A percentile compares a stretch with the other conserved stretches of the same genome.
Evolutionary conservation across 306 rosid genomes (phyloP).

Genomic region (Sphenostylis stenocarpa): DNA sequence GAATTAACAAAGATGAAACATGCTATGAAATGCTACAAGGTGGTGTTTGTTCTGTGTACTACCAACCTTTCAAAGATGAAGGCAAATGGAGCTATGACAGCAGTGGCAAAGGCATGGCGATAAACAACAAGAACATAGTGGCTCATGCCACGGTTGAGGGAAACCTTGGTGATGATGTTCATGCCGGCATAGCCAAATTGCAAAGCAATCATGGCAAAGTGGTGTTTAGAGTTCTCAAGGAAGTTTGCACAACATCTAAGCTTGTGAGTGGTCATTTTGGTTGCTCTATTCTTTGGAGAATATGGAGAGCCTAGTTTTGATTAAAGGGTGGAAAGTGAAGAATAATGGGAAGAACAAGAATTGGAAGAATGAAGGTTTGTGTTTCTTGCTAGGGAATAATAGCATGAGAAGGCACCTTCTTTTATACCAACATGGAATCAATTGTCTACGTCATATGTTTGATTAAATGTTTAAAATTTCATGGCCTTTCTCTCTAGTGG

Average conservation of each 20-base stretch:
- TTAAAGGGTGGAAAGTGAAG: neutral
- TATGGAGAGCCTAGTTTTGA: neutral
- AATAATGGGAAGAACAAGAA: neutral
- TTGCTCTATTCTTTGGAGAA: neutral
- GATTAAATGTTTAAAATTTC: neutral
- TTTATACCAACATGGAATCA: slow-evolving; percentile 10
- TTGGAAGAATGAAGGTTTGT: neutral
- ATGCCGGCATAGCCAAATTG: slow-evolving; percentile 92
- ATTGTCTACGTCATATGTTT: neutral
- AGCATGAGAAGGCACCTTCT: neutral
- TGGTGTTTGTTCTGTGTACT: neutral
- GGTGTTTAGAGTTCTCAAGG: slow-evolving; percentile 60
- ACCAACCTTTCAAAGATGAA: slow-evolving; percentile 71
- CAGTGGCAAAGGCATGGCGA: slow-evolving; percentile 86
- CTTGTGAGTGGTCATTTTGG: slow-evolving; percentile 47
- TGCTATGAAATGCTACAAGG: too few relatives aligned
- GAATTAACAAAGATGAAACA: neutral
- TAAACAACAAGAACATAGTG: slow-evolving; percentile 93
- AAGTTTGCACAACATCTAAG: slow-evolving; percentile 39
- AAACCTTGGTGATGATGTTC: slow-evolving; percentile 78
- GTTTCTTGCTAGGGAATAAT: slow-evolving; percentile 23
- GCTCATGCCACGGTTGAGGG: slow-evolving; percentile 87
- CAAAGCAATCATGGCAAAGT: slow-evolving; percentile 83
- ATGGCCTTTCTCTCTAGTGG: neutral
- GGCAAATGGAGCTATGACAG: slow-evolving; percentile 71